Base-by-base conservation (phyloP, 805 yeast genomes). In the Danielia oregonensis region DNA sequence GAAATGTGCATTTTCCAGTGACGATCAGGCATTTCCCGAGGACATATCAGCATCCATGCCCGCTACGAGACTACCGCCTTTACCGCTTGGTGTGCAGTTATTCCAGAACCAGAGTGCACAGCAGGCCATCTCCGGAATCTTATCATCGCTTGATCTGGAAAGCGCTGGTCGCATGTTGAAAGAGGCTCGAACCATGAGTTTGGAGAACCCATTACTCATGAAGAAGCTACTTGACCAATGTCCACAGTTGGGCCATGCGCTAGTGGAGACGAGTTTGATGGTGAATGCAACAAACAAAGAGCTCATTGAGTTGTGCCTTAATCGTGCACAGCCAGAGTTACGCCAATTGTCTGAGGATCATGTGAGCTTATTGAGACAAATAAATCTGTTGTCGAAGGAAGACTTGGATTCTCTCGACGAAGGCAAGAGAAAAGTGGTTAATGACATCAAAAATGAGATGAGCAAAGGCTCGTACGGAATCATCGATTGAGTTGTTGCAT, bases 191-290 rank as follows among this genome's bases (percentile, higher is more conserved):
- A 24, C 39, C 14, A 46, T 46, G 51, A 46, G 51, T 30, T 35
- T 42, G 26, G 69, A 68, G 17, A 72, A 79, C 39, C 84, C 86
- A 0, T 68, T 67, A 5, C 60, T 78, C 38, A 78, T 84, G 65
- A 72, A 65, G 33, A 72, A 71, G 26, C 61, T 89, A 22, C 62
- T 89, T 12, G 70, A 70, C 17, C 76, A 76, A 43, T 78, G 79
- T 39, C 97, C 97, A 0, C 97, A 91, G 55, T 65, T 91, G 29
- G 64, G 86, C 2, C 87, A 79, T 55, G 93, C 95, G 0, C 64
- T 86, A 18, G 91, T 88, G 2, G 96, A 89, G 51, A 67, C 80
- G 2, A 59, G 86, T 12, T 42, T 65, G 17, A 40, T 65, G 36
- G 46, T 61, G 17, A 62, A 61, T 32, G 46, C 61, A 3, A 50